These are phyloP conservation scores for Pyrus betulifolia DNA, from an alignment of 306 rosid genomes.

Conservation along the genomic window DNA sequence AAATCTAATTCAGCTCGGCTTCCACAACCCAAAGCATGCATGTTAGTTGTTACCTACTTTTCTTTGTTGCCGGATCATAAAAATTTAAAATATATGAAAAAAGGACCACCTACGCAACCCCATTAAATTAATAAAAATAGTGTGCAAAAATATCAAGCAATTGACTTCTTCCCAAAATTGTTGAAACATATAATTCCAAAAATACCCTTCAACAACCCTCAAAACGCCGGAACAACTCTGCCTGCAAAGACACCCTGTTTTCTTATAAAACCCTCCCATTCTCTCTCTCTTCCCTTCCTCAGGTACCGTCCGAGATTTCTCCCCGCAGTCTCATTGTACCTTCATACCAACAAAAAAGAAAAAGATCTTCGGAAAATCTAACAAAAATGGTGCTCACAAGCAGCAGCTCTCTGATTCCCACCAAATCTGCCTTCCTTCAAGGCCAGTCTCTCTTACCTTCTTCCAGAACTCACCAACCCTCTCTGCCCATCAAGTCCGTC, in stretches of 20 bases:
- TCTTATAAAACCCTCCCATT: slow-evolving; percentile 2
- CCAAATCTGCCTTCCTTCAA: slow-evolving; percentile 37
- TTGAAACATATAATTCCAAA: not conserved
- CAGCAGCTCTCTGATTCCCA: slow-evolving; percentile 33
- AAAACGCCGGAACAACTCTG: not conserved
- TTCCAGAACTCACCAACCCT: slow-evolving; percentile 32
- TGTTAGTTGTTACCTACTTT: not conserved
- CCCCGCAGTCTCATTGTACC: not conserved
- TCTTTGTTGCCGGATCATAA: not conserved
- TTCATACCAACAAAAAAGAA: not conserved
- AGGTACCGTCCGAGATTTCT: not conserved
- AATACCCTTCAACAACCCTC: not conserved
- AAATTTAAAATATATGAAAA: too few species aligned
- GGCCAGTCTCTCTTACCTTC: slow-evolving; percentile 1
- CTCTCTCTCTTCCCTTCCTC: not conserved
- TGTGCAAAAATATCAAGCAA: not conserved
- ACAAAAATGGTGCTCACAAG: slow-evolving; percentile 38
- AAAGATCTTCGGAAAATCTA: not conserved
- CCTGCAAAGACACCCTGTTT: not conserved
- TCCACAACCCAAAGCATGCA: not conserved
- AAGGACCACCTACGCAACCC: not conserved
- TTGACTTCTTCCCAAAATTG: not conserved
- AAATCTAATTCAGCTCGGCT: not conserved
- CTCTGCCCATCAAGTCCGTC: slow-evolving; percentile 15
- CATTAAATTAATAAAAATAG: not conserved